These are phyloP conservation scores for Wickerhamiella sergipiensis DNA, from an alignment of 805 yeast genomes.

Conservation along the genomic window DNA sequence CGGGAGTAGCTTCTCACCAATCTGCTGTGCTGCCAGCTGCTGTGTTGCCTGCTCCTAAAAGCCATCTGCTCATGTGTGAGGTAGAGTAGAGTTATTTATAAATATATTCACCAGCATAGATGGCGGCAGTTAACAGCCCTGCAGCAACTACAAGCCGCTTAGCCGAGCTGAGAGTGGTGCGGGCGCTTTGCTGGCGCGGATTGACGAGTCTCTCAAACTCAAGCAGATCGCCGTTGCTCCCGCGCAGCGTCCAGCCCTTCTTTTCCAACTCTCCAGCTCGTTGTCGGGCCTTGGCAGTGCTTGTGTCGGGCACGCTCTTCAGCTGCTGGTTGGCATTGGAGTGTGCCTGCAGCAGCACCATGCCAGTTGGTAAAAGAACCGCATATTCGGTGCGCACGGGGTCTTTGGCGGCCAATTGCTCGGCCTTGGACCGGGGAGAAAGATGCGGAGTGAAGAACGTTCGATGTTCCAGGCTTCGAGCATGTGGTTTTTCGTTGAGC, in stretches of 20 bases:
- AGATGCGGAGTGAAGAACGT: slow-evolving; percentile 36
- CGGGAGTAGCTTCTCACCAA: slow-evolving; percentile 5
- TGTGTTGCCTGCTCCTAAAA: too few species aligned
- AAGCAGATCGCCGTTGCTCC: slow-evolving; percentile 27
- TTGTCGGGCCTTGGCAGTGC: slow-evolving; percentile 13
- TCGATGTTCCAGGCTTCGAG: slow-evolving; percentile 26
- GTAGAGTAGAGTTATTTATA: background rate
- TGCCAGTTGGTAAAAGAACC: slow-evolving; percentile 3
- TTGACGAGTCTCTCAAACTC: slow-evolving; percentile 28
- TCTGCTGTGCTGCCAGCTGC: too few species aligned
- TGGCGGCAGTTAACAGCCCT: slow-evolving; percentile 4
- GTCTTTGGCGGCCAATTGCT: background rate
- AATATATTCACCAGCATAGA: slow-evolving; percentile 10
- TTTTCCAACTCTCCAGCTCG: slow-evolving; percentile 32
- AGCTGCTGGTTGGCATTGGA: slow-evolving; percentile 3
- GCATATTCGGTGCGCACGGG: slow-evolving; percentile 9
- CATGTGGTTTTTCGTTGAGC: slow-evolving; percentile 10
- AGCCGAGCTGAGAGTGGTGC: slow-evolving; percentile 2
- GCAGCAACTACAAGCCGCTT: background rate
- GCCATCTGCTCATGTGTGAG: too few species aligned
- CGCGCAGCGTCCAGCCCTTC: slow-evolving; percentile 42
- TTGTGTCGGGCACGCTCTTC: slow-evolving; percentile 3
- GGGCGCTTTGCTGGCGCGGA: background rate
- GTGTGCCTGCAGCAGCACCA: slow-evolving; percentile 2
- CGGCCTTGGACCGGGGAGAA: background rate